Evolutionary conservation across 768 basidiomycete species (phyloP).

Genomic region (Hebeloma cylindrosporum): DNA sequence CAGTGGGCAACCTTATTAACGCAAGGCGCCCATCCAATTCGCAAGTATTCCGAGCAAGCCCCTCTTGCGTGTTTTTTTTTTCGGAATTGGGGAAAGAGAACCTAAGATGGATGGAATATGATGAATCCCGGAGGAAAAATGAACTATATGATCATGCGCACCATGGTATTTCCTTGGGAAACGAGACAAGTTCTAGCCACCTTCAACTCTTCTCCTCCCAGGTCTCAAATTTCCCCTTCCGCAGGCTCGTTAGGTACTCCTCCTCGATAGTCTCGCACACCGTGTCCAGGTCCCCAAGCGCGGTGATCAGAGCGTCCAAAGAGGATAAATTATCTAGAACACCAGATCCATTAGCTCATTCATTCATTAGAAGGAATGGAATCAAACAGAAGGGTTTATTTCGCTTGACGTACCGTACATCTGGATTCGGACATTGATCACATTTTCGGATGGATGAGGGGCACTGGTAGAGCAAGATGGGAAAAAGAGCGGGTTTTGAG

Average conservation of each 20-base stretch:
- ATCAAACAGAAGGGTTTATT: conserved; percentile 1
- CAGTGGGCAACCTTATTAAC: no score
- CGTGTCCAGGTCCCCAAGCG: conserved; percentile 75
- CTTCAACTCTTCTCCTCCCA: conserved; percentile 74
- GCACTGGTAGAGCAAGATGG: conserved; percentile 45
- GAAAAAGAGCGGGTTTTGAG: no score
- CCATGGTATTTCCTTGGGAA: not conserved
- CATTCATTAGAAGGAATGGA: not conserved
- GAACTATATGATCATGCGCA: no score
- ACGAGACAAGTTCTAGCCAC: not conserved
- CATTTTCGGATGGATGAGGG: conserved; percentile 96
- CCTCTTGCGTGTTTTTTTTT: no score
- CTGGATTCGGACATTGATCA: conserved; percentile 96
- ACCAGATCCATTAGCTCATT: not conserved
- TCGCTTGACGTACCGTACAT: conserved; percentile 97
- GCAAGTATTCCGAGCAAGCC: no score
- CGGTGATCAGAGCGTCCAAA: conserved; percentile 72
- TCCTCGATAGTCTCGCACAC: conserved; percentile 73
- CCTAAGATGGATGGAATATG: no score
- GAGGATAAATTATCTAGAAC: conserved; percentile 84
- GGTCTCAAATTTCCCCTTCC: conserved; percentile 51
- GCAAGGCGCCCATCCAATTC: no score
- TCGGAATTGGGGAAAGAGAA: no score
- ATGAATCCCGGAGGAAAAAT: no score
- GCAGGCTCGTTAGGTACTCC: conserved; percentile 61